Base-by-base conservation (phyloP, 2,329 filamentous ascomycete genomes). In the Fusarium albosuccineum region DNA sequence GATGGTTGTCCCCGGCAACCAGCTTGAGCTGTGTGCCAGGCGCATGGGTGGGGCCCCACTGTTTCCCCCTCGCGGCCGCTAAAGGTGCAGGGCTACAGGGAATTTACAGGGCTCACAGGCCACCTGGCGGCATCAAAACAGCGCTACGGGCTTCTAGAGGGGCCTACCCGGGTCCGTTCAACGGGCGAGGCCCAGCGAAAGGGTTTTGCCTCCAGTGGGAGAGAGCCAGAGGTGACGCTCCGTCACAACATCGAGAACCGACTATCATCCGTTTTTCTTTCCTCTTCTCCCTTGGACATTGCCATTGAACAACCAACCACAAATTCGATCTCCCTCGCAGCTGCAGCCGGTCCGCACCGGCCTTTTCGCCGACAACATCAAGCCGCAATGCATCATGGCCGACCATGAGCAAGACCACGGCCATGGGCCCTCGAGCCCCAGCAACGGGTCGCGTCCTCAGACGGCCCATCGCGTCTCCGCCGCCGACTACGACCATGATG, bases 321-420 rank as follows among this genome's bases (percentile, higher is more conserved):
- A 52, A 56, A 45, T 61, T 14, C 37, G 16, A 42, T 10, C 42
- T 26, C 17, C 46, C n/a, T 14, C 34, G 54, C 33, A 39, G 44
- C 44, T 40, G 45, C 49, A 53, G 44, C 57, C 37, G 34, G 33
- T 42, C 36, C 61, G 60, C 57, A 52, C 54, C 53, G 66, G 66
- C 57, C 48, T 44, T 45, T 50, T 44, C 41, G 34, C 54, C 55
- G 50, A 52, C 14, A 37, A 39, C 39, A 46, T 17, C 48, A 50
- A 49, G 69, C 70, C 70, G 73, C 69, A 68, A 77, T 77, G 76
- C 74, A 74, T 71, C 74, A 81, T 81, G 79, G 75, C 77, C 63
- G 70, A 73, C 68, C 75, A 76, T 74, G 76, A 78, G 64, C 60
- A 64, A 66, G 64, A 71, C 65, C 41, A 62, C 52, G 55, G 57